Evolutionary conservation across 306 rosid species (phyloP), one percentile per base, ranked within the genome.

Genomic region (Gynostemma pentaphyllum): DNA sequence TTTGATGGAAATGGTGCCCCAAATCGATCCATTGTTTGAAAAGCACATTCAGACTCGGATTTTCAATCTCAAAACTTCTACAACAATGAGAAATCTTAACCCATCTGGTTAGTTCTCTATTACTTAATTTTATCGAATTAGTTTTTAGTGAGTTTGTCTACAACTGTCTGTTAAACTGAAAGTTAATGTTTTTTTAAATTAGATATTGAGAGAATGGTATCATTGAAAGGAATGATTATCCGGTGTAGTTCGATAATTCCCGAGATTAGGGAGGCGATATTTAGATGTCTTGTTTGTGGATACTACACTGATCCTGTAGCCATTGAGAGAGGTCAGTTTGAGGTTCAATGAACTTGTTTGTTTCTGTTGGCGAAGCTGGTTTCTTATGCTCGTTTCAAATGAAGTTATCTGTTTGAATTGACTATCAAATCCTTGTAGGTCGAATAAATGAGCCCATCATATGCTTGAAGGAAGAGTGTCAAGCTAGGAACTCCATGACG

Each of bases 141-240:
- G 44, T 37, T 50, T 28, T 21, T 18, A 9, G 30, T 5, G 19
- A 42, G 52, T 45, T n/a, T 39, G 5, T 57, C 14, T 60, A 9
- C 34, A 22, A 29, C 13, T 13, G 5, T 22, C 13, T 40, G 30
- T 39, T 40, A 13, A 10, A 39, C 56, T 27, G 66, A 44, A 40
- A 21, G 28, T 45, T 51, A 66, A 26, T 24, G 34, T 36, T 10
- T 21, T 45, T 47, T 0, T 59, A 69, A 7, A 13, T 21, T 50
- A 92, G 99, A 92, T 70, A 83, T 92, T 71, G 99, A 92, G 85
- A 84, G 99, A 82, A 92, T 92, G 96, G 79, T 92, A 29, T 92
- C 95, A 0, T 7, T 88, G 78, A 92, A 88, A 71, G 99, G 99
- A 51, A 92, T 88, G 99, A 76, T 92, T 51, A 92, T 92, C 40